Percentiles rank a stretch among this genome's conserved stretches.
Conservation (phyloP, 805 yeast genomes). For the Candida mattraensis region DNA sequence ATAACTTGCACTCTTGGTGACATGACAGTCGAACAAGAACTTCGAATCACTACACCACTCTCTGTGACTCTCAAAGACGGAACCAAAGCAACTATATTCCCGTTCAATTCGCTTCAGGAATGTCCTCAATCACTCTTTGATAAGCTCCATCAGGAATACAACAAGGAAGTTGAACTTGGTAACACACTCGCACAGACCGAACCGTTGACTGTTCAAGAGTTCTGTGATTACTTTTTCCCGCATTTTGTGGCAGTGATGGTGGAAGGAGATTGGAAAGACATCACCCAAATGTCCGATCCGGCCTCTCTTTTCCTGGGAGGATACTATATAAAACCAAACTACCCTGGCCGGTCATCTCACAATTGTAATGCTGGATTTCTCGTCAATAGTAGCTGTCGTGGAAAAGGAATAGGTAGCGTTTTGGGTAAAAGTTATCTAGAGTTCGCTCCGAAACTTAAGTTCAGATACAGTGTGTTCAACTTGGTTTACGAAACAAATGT, state of each 20-base stretch:
- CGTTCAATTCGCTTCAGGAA: conserved; percentile 47
- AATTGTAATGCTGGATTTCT: conserved; percentile 87
- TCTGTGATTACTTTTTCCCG: conserved; percentile 63
- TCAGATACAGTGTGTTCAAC: conserved; percentile 81
- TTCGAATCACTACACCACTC: conserved; percentile 12
- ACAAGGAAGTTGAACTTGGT: conserved; percentile 68
- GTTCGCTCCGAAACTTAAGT: conserved; percentile 80
- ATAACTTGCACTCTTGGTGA: too few relatives aligned
- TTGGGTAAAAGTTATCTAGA: conserved; percentile 65
- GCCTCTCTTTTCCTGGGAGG: conserved; percentile 59
- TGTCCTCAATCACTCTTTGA: conserved; percentile 53
- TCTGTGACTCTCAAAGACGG: conserved; percentile 28
- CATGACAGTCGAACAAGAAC: conserved; percentile 12
- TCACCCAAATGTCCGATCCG: conserved; percentile 37
- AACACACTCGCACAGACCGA: conserved; percentile 67
- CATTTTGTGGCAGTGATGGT: conserved; percentile 66
- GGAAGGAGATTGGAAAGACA: conserved; percentile 29
- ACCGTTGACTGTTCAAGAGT: conserved; percentile 45
- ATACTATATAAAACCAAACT: conserved; percentile 84
- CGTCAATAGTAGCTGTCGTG: conserved; percentile 60
- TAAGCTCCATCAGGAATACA: conserved; percentile 52
- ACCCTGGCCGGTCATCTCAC: conserved; percentile 80
- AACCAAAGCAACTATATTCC: conserved; percentile 51
- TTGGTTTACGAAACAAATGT: conserved; percentile 79
- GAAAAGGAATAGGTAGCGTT: conserved; percentile 60